Evolutionary conservation across 768 basidiomycete genomes (phyloP).

Genomic region (Dacryopinax spathularia): DNA sequence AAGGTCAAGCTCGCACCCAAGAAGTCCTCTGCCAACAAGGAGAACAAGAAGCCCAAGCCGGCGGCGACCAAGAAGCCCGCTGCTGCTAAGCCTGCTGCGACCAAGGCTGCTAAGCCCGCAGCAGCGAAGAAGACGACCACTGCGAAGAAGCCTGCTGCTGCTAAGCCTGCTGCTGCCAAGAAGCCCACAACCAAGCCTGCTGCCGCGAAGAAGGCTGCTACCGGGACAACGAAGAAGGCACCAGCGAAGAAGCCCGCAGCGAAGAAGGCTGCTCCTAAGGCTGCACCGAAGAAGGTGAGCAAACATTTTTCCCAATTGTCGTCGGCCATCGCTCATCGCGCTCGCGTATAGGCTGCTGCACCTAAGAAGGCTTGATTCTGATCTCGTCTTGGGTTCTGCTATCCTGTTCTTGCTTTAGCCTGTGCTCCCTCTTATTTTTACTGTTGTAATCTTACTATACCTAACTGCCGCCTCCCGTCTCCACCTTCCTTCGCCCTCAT

Average conservation of each 20-base stretch:
- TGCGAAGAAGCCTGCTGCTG: slow-evolving; percentile 13
- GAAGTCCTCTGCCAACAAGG: slow-evolving; percentile 15
- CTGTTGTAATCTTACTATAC: slow-evolving; percentile 5
- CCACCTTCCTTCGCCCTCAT: background rate
- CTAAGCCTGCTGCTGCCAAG: slow-evolving; percentile 22
- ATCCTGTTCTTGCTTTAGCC: background rate
- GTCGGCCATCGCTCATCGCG: background rate
- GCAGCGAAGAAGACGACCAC: slow-evolving; percentile 1
- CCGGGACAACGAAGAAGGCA: slow-evolving; percentile 22
- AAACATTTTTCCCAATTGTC: background rate
- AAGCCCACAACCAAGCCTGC: slow-evolving; percentile 30
- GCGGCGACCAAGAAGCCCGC: slow-evolving; percentile 16
- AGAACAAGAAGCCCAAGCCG: slow-evolving; percentile 11
- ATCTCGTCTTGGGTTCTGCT: slow-evolving; percentile 4
- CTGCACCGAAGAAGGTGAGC: slow-evolving; percentile 11
- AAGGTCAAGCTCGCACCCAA: slow-evolving; percentile 28
- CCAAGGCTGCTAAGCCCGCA: slow-evolving; percentile 14
- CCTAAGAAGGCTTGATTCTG: slow-evolving; percentile 20
- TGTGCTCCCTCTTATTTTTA: background rate
- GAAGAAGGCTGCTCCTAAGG: slow-evolving; percentile 23
- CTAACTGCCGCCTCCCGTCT: background rate
- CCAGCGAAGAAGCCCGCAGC: slow-evolving; percentile 24
- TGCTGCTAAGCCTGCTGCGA: slow-evolving; percentile 11
- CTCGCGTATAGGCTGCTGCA: slow-evolving; percentile 14
- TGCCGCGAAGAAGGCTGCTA: slow-evolving; percentile 30